phyloP scores from a whole-genome alignment of 78 protist species.

The slime mould (Dictyostelium discoideum) region dicty_2.7 NC_007091.3:4462001-4462500 shows the following conservation, averaged over 20 bases:
- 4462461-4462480: neutral
- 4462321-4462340: neutral
- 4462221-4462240: neutral
- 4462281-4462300: neutral
- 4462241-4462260: neutral
- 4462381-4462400: conserved; percentile 14
- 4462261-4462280: neutral
- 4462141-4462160: neutral
- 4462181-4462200: neutral
- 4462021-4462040: neutral
- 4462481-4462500: neutral
- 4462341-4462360: conserved; percentile 15
- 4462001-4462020: conserved; percentile 5
- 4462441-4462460: neutral
- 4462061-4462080: neutral
- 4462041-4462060: neutral
- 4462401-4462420: conserved; percentile 17
- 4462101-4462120: neutral
- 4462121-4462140: neutral
- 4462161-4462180: neutral
- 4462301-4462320: neutral
- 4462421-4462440: neutral
- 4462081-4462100: neutral
- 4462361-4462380: conserved; percentile 57
- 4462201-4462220: conserved; percentile 26